phyloP scores from a whole-genome alignment of 345 rosid species.

The Pistacia integerrima region DNA sequence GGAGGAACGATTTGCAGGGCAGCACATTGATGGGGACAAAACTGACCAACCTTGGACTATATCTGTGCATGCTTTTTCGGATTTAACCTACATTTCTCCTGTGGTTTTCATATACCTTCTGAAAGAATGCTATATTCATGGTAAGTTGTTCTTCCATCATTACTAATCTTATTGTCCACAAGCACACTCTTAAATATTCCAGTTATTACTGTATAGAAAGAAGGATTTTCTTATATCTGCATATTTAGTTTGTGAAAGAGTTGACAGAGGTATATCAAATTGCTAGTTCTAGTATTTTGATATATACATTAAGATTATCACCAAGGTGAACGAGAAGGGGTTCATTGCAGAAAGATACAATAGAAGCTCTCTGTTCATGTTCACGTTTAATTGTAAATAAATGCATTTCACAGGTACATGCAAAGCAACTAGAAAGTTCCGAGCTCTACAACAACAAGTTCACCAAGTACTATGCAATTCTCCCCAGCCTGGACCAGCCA shows the following conservation, averaged over 20 bases:
- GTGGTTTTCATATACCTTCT: constrained; percentile 74
- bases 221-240: no score
- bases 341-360: no score
- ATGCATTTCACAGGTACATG: constrained; percentile 53
- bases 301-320: no score
- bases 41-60: constrained; percentile 32
- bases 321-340: no score
- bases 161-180: neutral
- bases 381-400: constrained; percentile 1
- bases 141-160: constrained; percentile 34
- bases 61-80: constrained; percentile 56
- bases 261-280: neutral
- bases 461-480: constrained; percentile 54
- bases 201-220: neutral
- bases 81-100: constrained; percentile 68
- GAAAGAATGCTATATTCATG: constrained; percentile 73
- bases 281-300: neutral
- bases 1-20: constrained; percentile 35
- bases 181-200: neutral
- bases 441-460: constrained; percentile 74
- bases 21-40: constrained; percentile 17
- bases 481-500: constrained; percentile 77
- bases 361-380: no score
- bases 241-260: neutral
- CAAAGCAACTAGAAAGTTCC: constrained; percentile 76